Evolutionary conservation across 208 protist genomes (phyloP).

Genomic region (Leptomonas pyrrhocoris): DNA sequence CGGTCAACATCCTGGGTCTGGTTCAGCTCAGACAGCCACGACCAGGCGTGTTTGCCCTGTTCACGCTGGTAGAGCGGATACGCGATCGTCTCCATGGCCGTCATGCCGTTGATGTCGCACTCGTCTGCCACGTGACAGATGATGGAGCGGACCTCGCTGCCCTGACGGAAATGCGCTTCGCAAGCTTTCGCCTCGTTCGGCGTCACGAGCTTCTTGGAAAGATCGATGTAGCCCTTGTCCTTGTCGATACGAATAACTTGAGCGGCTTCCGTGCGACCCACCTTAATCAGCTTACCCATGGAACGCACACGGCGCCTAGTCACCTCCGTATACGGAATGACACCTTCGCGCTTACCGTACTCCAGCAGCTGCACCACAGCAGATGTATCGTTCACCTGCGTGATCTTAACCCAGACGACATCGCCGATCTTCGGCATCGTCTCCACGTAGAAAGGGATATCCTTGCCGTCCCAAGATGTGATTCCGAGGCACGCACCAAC

Average conservation of each 20-base stretch:
- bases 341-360: slow-evolving; percentile 99
- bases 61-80: slow-evolving; percentile 96
- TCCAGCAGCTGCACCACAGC: slow-evolving; percentile 96
- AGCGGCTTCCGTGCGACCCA: slow-evolving; percentile 95
- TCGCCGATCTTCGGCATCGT: slow-evolving; percentile 95
- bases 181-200: slow-evolving; percentile 94
- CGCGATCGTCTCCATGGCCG: slow-evolving; percentile 93
- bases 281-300: slow-evolving; percentile 98
- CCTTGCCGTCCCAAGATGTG: slow-evolving; percentile 77
- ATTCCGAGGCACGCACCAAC: slow-evolving; percentile 72
- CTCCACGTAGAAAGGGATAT: slow-evolving; percentile 75
- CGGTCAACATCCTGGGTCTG: slow-evolving; percentile 65
- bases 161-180: slow-evolving; percentile 95
- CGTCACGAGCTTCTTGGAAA: slow-evolving; percentile 97
- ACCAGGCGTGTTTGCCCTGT: slow-evolving; percentile 76
- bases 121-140: slow-evolving; percentile 95
- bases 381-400: slow-evolving; percentile 92
- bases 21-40: slow-evolving; percentile 81
- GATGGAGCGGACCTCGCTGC: slow-evolving; percentile 96
- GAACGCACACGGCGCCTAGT: slow-evolving; percentile 97
- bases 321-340: slow-evolving; percentile 98
- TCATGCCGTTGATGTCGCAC: slow-evolving; percentile 60
- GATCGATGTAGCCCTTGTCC: slow-evolving; percentile 99
- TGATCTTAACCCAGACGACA: slow-evolving; percentile 97
- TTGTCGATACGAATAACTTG: slow-evolving; percentile 98